Base-by-base conservation (phyloP, 78 protist genomes). In the Polysphondylium violaceum region DNA sequence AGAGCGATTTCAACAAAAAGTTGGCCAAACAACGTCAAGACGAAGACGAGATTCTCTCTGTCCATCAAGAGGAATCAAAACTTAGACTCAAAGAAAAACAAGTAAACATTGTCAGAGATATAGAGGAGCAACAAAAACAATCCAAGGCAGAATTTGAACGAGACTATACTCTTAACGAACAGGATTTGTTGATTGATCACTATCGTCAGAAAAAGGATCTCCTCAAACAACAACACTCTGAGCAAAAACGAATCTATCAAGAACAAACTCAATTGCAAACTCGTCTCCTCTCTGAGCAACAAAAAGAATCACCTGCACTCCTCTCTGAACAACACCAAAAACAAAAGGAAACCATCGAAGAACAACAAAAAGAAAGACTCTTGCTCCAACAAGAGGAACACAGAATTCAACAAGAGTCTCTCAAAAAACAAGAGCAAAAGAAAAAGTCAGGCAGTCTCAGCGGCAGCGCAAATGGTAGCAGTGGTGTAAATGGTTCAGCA, bases 151-250 rank as follows among this genome's bases (percentile, higher is more conserved):
- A 71, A 27, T 83, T 83, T 23, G 91, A 83, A 59, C 21, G 41
- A 3, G 91, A 83, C 11, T 67, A 41, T 29, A 60, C 67, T 0
- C 58, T 83, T 36, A 74, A 74, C 53, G 91, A 83, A 25, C 81
- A 83, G 50, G 91, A 83, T 40, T 69, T 83, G 29, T 53, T 58
- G 5, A 69, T 83, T 14, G 74, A 83, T 16, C 91, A 83, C 6
- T 83, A 83, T 64, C 51, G 76, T 29, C 72, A 83, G 51, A 67
- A 69, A 63, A 40, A 71, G 9, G 11, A 31, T 1, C 17, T 83
- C 23, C 8, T 83, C 25, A 83, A 83, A 59, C 91, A 83, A 69
- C 91, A 83, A 56, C 91, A 83, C 63, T 40, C 64, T 8, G 91
- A 83, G 36, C 91, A 83, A 23, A 67, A 59, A 41, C 91, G 69